These are phyloP conservation scores for Bimuria novae-zelandiae DNA, from an alignment of 2,329 filamentous ascomycete genomes.

Conservation along the genomic window DNA sequence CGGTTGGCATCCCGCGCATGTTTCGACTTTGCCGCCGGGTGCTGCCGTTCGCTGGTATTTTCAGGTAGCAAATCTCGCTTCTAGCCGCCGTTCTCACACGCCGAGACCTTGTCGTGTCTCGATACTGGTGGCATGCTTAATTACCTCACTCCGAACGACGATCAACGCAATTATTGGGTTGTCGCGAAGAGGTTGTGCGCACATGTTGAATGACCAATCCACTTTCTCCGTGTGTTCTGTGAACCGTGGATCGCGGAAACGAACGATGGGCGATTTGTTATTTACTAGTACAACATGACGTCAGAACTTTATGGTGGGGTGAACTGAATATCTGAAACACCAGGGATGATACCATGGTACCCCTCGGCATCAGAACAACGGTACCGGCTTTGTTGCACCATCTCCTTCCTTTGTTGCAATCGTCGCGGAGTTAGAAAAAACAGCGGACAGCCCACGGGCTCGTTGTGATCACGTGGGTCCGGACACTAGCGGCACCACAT, in stretches of 20 bases:
- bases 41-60: not conserved
- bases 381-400: not conserved
- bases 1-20: too few relatives aligned
- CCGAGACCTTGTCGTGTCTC: not conserved
- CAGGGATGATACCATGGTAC: not conserved
- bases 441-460: not conserved
- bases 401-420: not conserved
- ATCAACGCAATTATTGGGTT: not conserved
- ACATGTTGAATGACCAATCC: too few relatives aligned
- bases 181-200: too few relatives aligned
- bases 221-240: too few relatives aligned
- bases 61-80: not conserved
- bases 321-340: conserved; percentile 5
- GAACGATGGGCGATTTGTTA: too few relatives aligned
- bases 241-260: too few relatives aligned
- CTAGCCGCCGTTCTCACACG: not conserved
- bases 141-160: not conserved
- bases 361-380: not conserved
- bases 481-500: too few relatives aligned
- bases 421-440: not conserved
- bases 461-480: too few relatives aligned
- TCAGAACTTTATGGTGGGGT: not conserved
- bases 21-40: conserved; percentile 3
- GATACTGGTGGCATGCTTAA: not conserved
- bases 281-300: too few relatives aligned